These are phyloP conservation scores for Aspergillus eucalypticola DNA, from an alignment of 2,329 filamentous ascomycete species.

Conservation along the genomic window DNA sequence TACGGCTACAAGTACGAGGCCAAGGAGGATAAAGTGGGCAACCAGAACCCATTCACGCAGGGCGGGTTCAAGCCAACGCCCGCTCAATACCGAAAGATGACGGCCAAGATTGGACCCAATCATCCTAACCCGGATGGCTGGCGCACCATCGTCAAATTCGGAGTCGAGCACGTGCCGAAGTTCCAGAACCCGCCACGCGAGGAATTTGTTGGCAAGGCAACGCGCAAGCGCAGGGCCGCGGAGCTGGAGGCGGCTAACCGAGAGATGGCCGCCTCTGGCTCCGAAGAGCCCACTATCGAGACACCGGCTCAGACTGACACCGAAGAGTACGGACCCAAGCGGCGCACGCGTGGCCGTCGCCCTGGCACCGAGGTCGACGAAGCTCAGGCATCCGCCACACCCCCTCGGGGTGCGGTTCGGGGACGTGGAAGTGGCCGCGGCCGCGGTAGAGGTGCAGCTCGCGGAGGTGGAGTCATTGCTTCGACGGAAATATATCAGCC, in stretches of 20 bases:
- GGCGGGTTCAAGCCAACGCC: slow-evolving; percentile 49
- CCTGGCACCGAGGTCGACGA: slow-evolving; percentile 24
- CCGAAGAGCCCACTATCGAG: slow-evolving; percentile 30
- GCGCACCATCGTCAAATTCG: slow-evolving; percentile 38
- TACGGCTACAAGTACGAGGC: slow-evolving; percentile 62
- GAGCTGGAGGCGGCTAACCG: slow-evolving; percentile 34
- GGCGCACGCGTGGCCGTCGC: slow-evolving; percentile 35
- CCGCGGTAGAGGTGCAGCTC: slow-evolving; percentile 31
- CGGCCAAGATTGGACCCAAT: slow-evolving; percentile 34
- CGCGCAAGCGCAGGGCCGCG: slow-evolving; percentile 40
- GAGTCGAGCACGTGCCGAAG: slow-evolving; percentile 39
- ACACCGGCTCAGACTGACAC: slow-evolving; percentile 29
- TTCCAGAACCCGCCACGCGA: slow-evolving; percentile 35
- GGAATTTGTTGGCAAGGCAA: slow-evolving; percentile 31
- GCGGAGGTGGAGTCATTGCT: slow-evolving; percentile 22
- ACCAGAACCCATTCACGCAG: slow-evolving; percentile 60
- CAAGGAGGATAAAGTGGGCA: slow-evolving; percentile 47
- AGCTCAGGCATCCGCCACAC: slow-evolving; percentile 16
- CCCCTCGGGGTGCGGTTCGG: slow-evolving; percentile 22
- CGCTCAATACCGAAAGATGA: slow-evolving; percentile 44
- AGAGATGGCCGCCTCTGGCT: slow-evolving; percentile 22
- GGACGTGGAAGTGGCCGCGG: slow-evolving; percentile 31
- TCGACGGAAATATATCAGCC: slow-evolving; percentile 22
- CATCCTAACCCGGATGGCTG: slow-evolving; percentile 47
- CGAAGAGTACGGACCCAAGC: slow-evolving; percentile 34